phyloP scores from a whole-genome alignment of 352 stramenopile species.

The Phytopythium kandeliae region DNA sequence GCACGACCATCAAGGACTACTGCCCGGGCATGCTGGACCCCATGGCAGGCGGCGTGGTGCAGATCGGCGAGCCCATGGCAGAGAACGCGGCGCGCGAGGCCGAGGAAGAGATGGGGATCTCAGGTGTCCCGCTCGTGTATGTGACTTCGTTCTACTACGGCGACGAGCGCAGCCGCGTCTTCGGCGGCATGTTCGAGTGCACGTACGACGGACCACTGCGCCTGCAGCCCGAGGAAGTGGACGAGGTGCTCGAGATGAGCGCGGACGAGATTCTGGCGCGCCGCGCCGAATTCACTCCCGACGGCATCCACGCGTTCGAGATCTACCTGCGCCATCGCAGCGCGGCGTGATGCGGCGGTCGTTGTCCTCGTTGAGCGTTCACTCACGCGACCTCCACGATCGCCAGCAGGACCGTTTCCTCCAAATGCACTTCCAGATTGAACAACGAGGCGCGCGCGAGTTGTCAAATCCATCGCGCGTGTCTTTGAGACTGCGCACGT shows the following conservation, averaged over 20 bases:
- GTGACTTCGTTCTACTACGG: slow-evolving; percentile 68
- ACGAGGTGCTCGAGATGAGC: slow-evolving; percentile 72
- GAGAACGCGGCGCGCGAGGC: slow-evolving; percentile 66
- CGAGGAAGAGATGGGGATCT: slow-evolving; percentile 82
- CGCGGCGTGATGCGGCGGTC: neutral
- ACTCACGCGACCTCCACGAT: too few species aligned
- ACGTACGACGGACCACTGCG: slow-evolving; percentile 59
- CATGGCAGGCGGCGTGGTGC: slow-evolving; percentile 78
- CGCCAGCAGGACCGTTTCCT: too few species aligned
- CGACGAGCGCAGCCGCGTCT: slow-evolving; percentile 56
- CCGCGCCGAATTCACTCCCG: slow-evolving; percentile 63
- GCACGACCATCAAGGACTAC: slow-evolving; percentile 88
- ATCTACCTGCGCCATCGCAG: slow-evolving; percentile 37
- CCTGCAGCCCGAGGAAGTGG: slow-evolving; percentile 72
- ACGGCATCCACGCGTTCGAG: slow-evolving; percentile 76
- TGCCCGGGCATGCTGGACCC: slow-evolving; percentile 80
- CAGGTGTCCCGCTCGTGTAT: slow-evolving; percentile 39
- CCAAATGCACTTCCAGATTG: too few species aligned
- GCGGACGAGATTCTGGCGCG: slow-evolving; percentile 60
- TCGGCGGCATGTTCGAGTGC: slow-evolving; percentile 75
- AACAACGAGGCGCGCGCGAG: too few species aligned
- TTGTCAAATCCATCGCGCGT: too few species aligned
- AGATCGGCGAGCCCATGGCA: slow-evolving; percentile 65
- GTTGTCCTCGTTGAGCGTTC: too few species aligned
- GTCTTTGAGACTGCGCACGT: too few species aligned